Conservation (phyloP, 768 basidiomycete genomes). For the Paxillus involutus region DNA sequence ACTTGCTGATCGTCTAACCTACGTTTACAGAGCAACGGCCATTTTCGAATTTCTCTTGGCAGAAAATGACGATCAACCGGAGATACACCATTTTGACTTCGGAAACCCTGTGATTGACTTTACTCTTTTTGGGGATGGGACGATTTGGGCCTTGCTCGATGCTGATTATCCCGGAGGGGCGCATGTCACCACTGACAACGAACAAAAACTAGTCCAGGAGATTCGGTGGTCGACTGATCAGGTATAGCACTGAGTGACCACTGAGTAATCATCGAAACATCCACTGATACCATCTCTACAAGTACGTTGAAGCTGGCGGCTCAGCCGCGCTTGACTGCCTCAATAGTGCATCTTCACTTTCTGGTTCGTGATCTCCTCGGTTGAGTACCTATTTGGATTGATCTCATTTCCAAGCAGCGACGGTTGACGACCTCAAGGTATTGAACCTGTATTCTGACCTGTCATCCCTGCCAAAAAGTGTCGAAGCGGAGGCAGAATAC, state of each 20-base stretch:
- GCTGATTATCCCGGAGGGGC: slow-evolving; percentile 33
- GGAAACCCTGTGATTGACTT: slow-evolving; percentile 63
- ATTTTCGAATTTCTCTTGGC: slow-evolving; percentile 52
- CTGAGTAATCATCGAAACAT: neutral
- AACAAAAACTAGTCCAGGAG: slow-evolving; percentile 27
- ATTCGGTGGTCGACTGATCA: slow-evolving; percentile 36
- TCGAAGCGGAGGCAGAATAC: slow-evolving; percentile 45
- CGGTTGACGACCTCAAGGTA: slow-evolving; percentile 44
- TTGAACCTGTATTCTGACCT: slow-evolving; percentile 65
- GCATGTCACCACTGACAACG: slow-evolving; percentile 9
- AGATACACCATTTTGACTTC: slow-evolving; percentile 47
- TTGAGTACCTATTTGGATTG: neutral
- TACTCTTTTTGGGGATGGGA: slow-evolving; percentile 34
- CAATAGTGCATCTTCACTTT: slow-evolving; percentile 42
- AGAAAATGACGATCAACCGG: slow-evolving; percentile 18
- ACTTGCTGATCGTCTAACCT: neutral
- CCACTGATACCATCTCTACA: neutral
- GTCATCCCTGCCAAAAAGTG: slow-evolving; percentile 58
- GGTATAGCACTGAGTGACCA: slow-evolving; percentile 28
- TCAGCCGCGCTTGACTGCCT: slow-evolving; percentile 42
- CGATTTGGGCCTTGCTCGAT: slow-evolving; percentile 53
- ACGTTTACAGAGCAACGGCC: slow-evolving; percentile 56
- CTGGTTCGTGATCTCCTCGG: slow-evolving; percentile 39
- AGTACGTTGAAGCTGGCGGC: slow-evolving; percentile 22
- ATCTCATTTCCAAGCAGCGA: slow-evolving; percentile 37